Evolutionary conservation across 495 filamentous ascomycete species (phyloP), one percentile per base, ranked within the genome.

Genomic region (Chaetomidium leptoderma): DNA sequence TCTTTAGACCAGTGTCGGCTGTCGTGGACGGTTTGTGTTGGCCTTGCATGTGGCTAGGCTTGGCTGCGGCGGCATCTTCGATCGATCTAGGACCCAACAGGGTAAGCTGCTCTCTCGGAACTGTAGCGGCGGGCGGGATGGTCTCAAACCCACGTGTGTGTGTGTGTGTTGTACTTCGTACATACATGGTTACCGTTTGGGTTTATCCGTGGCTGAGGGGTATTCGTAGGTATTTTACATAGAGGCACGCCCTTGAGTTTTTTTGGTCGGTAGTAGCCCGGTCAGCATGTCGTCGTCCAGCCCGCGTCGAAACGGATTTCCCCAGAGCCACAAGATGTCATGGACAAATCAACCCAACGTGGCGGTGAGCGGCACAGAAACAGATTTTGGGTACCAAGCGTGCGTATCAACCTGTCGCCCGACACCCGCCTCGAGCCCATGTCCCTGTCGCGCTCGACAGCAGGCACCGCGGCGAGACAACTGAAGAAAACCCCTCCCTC

Each of bases 341-440:
- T n/a, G n/a, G 63, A 57, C 53, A 40, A 61, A 48, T 33, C 53
- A 62, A 70, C 62, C 60, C 63, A 67, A 66, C 56, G 66, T 72
- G 66, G 67, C 68, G 68, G 68, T 70, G 70, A 72, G 63, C 62
- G 64, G 61, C 61, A 68, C 47, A 60, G 61, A 53, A 56, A 64
- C 56, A 66, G 64, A 67, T 65, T 64, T 69, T 72, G 60, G 67
- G 67, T 70, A 65, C 63, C 61, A 68, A 67, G 63, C 54, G 67
- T 64, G 69, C 68, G 69, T 69, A 63, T 69, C 63, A 67, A n/a
- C 64, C 59, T 53, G 64, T 61, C 47, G 66, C 60, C 66, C 60
- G 59, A 63, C 60, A 56, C 43, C 33, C 26, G 32, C 45, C 54
- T 71, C 61, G 55, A 68, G 51, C 37, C 69, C 67, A 55, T 64